Conservation (phyloP, 2,329 filamentous ascomycete species). For the Diplodia scrobiculata region DNA sequence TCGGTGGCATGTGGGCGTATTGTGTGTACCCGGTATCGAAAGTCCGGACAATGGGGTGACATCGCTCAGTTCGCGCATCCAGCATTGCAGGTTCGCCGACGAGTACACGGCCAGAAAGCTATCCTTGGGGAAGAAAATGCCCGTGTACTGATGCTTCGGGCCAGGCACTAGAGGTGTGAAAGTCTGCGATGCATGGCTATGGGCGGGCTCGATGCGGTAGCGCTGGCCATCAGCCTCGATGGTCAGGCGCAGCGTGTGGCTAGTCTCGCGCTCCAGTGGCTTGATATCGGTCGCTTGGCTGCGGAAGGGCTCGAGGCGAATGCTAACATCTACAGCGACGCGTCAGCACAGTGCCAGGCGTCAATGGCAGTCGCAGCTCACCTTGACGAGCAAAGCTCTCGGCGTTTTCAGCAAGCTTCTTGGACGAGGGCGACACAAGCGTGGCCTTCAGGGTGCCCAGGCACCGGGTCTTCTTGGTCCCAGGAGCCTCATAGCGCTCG, state of each 20-base stretch:
- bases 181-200: conserved; percentile 43
- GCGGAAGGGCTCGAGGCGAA: conserved; percentile 69
- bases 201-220: conserved; percentile 73
- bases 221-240: conserved; percentile 66
- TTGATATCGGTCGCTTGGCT: conserved; percentile 65
- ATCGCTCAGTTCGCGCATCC: conserved; percentile 79
- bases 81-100: conserved; percentile 67
- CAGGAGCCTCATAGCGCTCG: conserved; percentile 68
- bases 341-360: not conserved
- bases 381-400: conserved; percentile 61
- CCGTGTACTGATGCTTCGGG: conserved; percentile 47
- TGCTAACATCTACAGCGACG: conserved; percentile 54
- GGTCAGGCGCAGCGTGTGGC: conserved; percentile 72
- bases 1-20: conserved; percentile 80
- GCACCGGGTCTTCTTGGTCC: conserved; percentile 44
- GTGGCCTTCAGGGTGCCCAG: conserved; percentile 31
- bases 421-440: conserved; percentile 40
- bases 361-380: conserved; percentile 9
- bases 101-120: conserved; percentile 64
- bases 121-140: conserved; percentile 46
- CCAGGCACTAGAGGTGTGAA: conserved; percentile 46
- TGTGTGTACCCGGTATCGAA: conserved; percentile 93
- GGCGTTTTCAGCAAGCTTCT: conserved; percentile 57
- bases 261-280: conserved; percentile 57
- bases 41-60: conserved; percentile 74